Percentiles rank a stretch among this genome's conserved stretches.
phyloP scores from a whole-genome alignment of 805 yeast genomes.

The Kazachstania kunashirensis region DNA sequence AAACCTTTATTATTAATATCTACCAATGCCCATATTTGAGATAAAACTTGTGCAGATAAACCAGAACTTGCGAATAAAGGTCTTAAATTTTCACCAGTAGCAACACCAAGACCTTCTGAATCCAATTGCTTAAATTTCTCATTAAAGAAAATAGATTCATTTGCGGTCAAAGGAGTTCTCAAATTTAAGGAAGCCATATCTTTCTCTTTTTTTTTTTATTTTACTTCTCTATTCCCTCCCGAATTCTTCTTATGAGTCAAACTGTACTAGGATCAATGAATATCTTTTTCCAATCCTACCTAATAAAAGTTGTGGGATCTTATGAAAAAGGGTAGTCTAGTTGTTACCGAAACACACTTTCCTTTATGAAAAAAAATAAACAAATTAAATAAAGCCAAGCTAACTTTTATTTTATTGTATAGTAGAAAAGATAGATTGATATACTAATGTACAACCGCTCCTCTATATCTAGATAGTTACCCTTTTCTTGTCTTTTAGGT shows the following conservation, averaged over 20 bases:
- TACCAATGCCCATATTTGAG: conserved; percentile 92
- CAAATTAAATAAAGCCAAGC: too few species aligned
- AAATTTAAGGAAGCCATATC: conserved; percentile 19
- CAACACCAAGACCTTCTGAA: conserved; percentile 64
- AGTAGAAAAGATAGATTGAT: too few species aligned
- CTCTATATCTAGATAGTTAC: too few species aligned
- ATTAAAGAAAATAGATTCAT: conserved; percentile 68
- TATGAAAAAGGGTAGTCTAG: too few species aligned
- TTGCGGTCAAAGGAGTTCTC: conserved; percentile 45
- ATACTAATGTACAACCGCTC: too few species aligned
- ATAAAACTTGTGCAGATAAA: conserved; percentile 63
- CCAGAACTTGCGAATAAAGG: conserved; percentile 79
- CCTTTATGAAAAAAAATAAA: too few species aligned
- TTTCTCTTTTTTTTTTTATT: background rate
- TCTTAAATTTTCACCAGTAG: conserved; percentile 82
- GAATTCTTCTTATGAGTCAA: background rate
- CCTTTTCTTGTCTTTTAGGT: too few species aligned
- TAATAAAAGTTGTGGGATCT: too few species aligned
- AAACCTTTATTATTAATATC: conserved; percentile 84
- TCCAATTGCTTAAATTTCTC: conserved; percentile 73
- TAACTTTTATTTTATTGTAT: too few species aligned
- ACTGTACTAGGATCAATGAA: too few species aligned
- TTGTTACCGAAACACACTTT: too few species aligned
- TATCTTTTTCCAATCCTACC: too few species aligned
- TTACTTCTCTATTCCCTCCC: background rate